Conservation (phyloP, 257 asterid genomes). For the Solanum phureja region DNA sequence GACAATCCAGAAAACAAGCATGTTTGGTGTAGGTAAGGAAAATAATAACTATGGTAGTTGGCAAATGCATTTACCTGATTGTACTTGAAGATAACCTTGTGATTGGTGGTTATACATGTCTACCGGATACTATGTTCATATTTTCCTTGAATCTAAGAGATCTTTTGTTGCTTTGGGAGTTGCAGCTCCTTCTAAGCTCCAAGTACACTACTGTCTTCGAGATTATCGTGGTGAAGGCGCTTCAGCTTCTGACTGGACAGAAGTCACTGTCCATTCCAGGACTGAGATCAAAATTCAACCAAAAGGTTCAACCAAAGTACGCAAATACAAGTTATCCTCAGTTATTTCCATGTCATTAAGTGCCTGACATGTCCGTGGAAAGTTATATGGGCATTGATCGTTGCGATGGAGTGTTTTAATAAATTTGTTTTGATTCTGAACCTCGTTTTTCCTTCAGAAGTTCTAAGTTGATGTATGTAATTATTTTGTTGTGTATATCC, state of each 20-base stretch:
- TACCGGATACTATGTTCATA: background rate
- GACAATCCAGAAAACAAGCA: constrained; percentile 81
- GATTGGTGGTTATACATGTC: background rate
- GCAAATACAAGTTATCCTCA: constrained; percentile 66
- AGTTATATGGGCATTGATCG: background rate
- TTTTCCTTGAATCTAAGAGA: background rate
- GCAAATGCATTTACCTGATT: background rate
- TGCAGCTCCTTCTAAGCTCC: constrained; percentile 71
- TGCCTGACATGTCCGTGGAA: constrained; percentile 31
- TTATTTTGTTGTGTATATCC: background rate
- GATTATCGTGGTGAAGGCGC: constrained; percentile 62
- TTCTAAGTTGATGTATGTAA: background rate
- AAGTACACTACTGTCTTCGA: constrained; percentile 58
- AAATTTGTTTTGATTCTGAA: background rate
- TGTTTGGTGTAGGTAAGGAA: constrained; percentile 78
- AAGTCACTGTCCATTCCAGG: constrained; percentile 62
- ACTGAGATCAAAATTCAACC: constrained; percentile 77
- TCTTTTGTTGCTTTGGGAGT: background rate
- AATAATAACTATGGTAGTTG: background rate
- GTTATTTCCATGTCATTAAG: constrained; percentile 67
- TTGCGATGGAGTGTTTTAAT: background rate
- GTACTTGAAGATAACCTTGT: background rate
- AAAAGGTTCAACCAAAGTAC: constrained; percentile 41
- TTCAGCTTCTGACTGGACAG: constrained; percentile 55
- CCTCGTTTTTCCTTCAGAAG: background rate